These are phyloP conservation scores for Exophiala oligosperma DNA, from an alignment of 2,329 filamentous ascomycete species.

Conservation along the genomic window DNA sequence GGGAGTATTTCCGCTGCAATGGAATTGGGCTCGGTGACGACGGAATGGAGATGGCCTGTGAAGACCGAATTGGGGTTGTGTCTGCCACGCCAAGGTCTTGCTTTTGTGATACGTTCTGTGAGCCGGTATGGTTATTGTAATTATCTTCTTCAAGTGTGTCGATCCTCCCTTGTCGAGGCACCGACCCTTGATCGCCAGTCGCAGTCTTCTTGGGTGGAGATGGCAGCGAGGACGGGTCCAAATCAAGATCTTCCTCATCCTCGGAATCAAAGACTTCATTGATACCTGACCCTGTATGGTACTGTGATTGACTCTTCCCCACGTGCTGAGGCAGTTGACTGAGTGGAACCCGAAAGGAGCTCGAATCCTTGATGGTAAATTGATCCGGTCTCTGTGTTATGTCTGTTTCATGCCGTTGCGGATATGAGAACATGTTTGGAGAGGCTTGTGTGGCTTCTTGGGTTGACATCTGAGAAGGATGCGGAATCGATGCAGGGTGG, in stretches of 20 bases:
- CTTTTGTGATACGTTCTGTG: not conserved
- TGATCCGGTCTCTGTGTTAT: slow-evolving; percentile 7
- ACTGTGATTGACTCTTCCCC: slow-evolving; percentile 9
- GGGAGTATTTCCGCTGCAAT: slow-evolving; percentile 20
- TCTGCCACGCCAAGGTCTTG: not conserved
- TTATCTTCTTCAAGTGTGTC: not conserved
- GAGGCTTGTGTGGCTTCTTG: slow-evolving; percentile 29
- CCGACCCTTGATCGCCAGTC: not conserved
- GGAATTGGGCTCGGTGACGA: slow-evolving; percentile 19
- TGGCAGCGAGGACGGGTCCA: slow-evolving; percentile 14
- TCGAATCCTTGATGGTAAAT: slow-evolving; percentile 30
- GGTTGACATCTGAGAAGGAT: slow-evolving; percentile 30
- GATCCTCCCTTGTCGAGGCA: not conserved
- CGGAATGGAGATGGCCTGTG: slow-evolving; percentile 13
- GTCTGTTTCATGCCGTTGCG: slow-evolving; percentile 6
- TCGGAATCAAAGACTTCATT: slow-evolving; percentile 10
- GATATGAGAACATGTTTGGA: slow-evolving; percentile 17
- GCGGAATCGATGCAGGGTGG: slow-evolving; percentile 28
- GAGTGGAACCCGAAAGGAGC: slow-evolving; percentile 17
- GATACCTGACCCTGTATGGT: slow-evolving; percentile 7
- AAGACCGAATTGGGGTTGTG: slow-evolving; percentile 1
- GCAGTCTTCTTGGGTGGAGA: not conserved
- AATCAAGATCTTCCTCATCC: slow-evolving; percentile 24
- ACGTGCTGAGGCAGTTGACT: slow-evolving; percentile 24
- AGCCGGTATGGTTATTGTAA: not conserved